Percentiles rank a stretch among this genome's conserved stretches.
These are phyloP conservation scores for Pseudocercospora macadamiae DNA, from an alignment of 2,329 filamentous ascomycete species.

Conservation along the genomic window DNA sequence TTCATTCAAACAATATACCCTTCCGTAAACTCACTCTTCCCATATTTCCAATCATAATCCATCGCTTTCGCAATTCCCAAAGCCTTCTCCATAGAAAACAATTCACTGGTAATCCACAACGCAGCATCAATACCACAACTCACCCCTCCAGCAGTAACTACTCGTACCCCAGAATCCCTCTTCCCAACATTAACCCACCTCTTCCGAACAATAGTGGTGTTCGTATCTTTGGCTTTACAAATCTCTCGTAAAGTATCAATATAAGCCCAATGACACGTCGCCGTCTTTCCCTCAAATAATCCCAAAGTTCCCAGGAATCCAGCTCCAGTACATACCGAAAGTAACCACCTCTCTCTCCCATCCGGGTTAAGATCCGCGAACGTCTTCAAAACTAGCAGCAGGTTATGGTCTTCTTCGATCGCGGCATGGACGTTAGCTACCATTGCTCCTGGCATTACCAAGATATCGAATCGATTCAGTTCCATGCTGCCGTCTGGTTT, in stretches of 20 bases:
- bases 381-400: slow-evolving; percentile 6
- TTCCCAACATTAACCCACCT: slow-evolving; percentile 18
- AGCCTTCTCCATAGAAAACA: slow-evolving; percentile 21
- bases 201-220: slow-evolving; percentile 17
- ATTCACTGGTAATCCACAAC: slow-evolving; percentile 17
- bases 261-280: slow-evolving; percentile 17
- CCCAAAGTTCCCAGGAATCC: slow-evolving; percentile 10
- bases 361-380: slow-evolving; percentile 1
- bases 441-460: slow-evolving; percentile 16
- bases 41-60: slow-evolving; percentile 24
- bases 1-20: slow-evolving; percentile 11
- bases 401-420: slow-evolving; percentile 5
- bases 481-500: neutral
- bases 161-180: slow-evolving; percentile 8
- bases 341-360: neutral
- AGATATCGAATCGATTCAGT: slow-evolving; percentile 9
- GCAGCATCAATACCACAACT: slow-evolving; percentile 24
- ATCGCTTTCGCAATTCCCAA: slow-evolving; percentile 19
- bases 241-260: slow-evolving; percentile 13
- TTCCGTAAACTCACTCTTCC: slow-evolving; percentile 8
- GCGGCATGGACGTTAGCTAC: slow-evolving; percentile 7
- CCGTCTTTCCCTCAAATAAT: slow-evolving; percentile 9
- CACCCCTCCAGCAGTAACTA: slow-evolving; percentile 20
- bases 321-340: slow-evolving; percentile 23
- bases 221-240: slow-evolving; percentile 2